Evolutionary conservation across 768 basidiomycete genomes (phyloP).

Genomic region (Rossbeevera mucosa): DNA sequence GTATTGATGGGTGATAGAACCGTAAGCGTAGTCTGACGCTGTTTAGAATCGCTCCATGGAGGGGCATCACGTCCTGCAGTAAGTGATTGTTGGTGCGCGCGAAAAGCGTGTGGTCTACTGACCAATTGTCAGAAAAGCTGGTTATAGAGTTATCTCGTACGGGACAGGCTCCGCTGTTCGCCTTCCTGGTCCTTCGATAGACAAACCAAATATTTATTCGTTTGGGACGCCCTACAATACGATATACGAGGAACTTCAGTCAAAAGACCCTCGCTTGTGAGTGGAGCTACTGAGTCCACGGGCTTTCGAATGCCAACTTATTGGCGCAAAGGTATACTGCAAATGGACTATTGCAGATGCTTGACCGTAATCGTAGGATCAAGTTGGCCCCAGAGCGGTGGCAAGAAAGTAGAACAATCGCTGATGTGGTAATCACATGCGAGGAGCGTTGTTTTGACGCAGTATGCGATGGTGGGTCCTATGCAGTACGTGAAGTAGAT

Average conservation of each 20-base stretch:
- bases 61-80: constrained; percentile 88
- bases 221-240: constrained; percentile 97
- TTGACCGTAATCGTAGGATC: constrained; percentile 90
- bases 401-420: constrained; percentile 85
- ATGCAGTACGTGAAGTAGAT: constrained; percentile 6
- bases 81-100: constrained; percentile 32
- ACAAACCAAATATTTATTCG: constrained; percentile 94
- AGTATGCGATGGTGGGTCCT: constrained; percentile 88
- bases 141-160: constrained; percentile 86
- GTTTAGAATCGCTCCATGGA: constrained; percentile 96
- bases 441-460: constrained; percentile 99
- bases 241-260: constrained; percentile 85
- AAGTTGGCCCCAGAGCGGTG: constrained; percentile 94
- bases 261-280: constrained; percentile 81
- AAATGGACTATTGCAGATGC: constrained; percentile 92
- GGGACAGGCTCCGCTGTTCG: constrained; percentile 98
- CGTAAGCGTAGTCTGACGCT: constrained; percentile 10
- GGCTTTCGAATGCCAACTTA: constrained; percentile 12
- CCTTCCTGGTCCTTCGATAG: constrained; percentile 91
- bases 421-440: constrained; percentile 98
- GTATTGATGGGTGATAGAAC: constrained; percentile 35
- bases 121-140: constrained; percentile 69
- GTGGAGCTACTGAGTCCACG: constrained; percentile 30
- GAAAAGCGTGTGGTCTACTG: neutral
- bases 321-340: constrained; percentile 67